Evolutionary conservation across 768 basidiomycete genomes (phyloP), one percentile per base, ranked within the genome.

Genomic region (Trametes punicea): DNA sequence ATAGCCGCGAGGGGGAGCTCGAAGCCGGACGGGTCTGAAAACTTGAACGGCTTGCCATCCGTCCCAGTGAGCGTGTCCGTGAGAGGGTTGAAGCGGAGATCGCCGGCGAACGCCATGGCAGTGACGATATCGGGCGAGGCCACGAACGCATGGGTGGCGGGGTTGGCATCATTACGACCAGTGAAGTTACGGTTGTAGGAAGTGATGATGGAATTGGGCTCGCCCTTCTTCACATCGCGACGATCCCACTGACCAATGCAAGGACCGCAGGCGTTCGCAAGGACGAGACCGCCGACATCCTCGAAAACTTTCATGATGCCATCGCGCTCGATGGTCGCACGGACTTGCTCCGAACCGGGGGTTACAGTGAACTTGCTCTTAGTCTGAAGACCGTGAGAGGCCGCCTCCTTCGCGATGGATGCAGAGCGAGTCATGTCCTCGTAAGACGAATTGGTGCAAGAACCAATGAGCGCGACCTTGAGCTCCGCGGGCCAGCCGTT

Each of bases 181-280:
- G 97, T 98, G 80, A 99, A 99, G 87, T 99, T 99, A 72, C 97
- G 95, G 86, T 99, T 99, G 84, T 99, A 99, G 18, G 95, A 98
- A 49, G 96, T 96, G 75, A 99, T 92, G 80, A 98, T 99, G 41
- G 97, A 96, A 84, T 98, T 99, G 65, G 82, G 77, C 65, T 90
- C 92, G 68, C 96, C 97, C 83, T 93, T 98, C 82, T 92, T 87
- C 46, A 98, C 92, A 64, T 99, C 97, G 67, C 85, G 77, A 69
- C 97, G 82, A 76, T 98, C 96, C 97, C 97, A 99, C 73, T 98
- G 96, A 67, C 97, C 97, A 62, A 98, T 98, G 74, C 97, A 98
- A 68, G 97, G 97, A 45, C 97, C 97, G 70, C 97, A 99, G 51
- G 97, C 97, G 69, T 98, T 99, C 63, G 97, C 97, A 51, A 99